Evolutionary conservation across 495 filamentous ascomycete genomes (phyloP).

Genomic region (Peziza echinospora): DNA sequence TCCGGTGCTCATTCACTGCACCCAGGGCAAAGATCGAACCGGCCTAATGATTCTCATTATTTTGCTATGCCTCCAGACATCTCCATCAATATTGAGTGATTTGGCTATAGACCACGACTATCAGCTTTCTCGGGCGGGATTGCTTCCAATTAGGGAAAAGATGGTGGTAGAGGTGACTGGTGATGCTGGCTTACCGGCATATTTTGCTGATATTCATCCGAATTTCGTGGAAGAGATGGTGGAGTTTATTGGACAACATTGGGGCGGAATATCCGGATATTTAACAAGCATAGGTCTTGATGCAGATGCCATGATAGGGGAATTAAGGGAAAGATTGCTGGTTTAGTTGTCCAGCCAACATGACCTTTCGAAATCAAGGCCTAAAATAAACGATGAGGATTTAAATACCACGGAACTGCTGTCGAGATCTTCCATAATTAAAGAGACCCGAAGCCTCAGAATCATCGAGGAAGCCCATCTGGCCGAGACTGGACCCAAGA

Average conservation of each 20-base stretch:
- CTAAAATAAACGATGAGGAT: too few species aligned
- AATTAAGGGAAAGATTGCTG: background rate
- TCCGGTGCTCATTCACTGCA: constrained; percentile 56
- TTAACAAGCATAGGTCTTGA: background rate
- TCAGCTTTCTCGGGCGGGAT: constrained; percentile 33
- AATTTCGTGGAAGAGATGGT: background rate
- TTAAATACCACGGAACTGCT: too few species aligned
- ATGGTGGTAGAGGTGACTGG: constrained; percentile 42
- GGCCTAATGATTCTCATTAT: constrained; percentile 47
- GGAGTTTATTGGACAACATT: background rate
- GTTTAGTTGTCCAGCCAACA: too few species aligned
- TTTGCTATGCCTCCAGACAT: constrained; percentile 36
- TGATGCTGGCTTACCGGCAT: background rate
- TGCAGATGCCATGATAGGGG: background rate
- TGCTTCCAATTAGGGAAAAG: constrained; percentile 36
- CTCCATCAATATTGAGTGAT: constrained; percentile 7
- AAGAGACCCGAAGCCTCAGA: too few species aligned
- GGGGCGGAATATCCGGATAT: background rate
- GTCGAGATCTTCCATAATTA: too few species aligned
- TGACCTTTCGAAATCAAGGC: too few species aligned
- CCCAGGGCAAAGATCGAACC: constrained; percentile 73
- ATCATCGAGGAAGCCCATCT: too few species aligned
- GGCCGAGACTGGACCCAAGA: too few species aligned
- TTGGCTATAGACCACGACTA: constrained; percentile 44
- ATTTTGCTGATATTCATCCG: background rate